Conservation (phyloP, 257 asterid genomes). For the Sherardia arvensis region DNA sequence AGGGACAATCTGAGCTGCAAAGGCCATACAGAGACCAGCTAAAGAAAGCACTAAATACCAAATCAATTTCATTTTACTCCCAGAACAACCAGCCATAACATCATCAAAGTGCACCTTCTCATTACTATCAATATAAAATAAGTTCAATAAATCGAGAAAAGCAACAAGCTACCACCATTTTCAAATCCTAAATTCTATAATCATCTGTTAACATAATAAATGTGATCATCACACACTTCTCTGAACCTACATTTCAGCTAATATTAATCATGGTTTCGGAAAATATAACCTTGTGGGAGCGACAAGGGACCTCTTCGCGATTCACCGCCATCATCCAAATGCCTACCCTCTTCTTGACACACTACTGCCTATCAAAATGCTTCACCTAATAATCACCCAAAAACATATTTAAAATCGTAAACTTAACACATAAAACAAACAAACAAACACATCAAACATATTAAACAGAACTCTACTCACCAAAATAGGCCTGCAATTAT, state of each 20-base stretch:
- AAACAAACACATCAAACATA: neutral
- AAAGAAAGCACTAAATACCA: no score
- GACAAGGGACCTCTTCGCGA: conserved; percentile 90
- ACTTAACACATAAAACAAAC: neutral
- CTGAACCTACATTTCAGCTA: conserved; percentile 5
- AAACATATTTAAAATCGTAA: neutral
- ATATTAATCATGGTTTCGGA: conserved; percentile 30
- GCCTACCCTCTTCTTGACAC: conserved; percentile 83
- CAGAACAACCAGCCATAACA: conserved; percentile 11
- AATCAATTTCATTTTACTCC: neutral
- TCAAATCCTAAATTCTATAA: neutral
- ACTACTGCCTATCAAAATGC: conserved; percentile 91
- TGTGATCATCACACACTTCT: neutral
- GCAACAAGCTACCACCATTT: neutral
- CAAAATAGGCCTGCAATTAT: conserved; percentile 83
- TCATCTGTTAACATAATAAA: neutral
- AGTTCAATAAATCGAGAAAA: neutral
- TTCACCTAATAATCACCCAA: conserved; percentile 49
- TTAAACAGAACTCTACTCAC: conserved; percentile 42
- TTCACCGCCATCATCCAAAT: conserved; percentile 78
- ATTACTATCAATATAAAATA: neutral
- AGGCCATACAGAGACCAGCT: no score
- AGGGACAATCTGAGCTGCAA: no score
- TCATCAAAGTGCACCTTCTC: neutral
- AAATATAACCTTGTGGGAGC: conserved; percentile 64